Base-by-base conservation (phyloP, 2,329 filamentous ascomycete species). In the Aschersonia sp. region DNA sequence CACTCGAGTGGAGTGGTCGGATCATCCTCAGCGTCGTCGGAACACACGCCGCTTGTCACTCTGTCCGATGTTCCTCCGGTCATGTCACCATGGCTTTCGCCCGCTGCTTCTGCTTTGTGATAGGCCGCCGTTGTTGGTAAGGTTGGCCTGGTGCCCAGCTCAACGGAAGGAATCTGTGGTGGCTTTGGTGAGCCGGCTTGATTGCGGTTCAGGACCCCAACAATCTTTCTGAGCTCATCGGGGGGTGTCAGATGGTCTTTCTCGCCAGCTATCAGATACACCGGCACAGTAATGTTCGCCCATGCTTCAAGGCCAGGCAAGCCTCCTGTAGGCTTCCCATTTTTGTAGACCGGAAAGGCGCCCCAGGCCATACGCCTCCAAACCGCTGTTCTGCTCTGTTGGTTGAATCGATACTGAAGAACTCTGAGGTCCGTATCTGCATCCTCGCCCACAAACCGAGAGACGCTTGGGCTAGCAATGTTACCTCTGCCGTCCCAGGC, bases 321-420 rank as follows among this genome's bases (percentile, higher is more conserved):
- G 1, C 86, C 86, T 4, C 81, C 79, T 7, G 61, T 59, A 1
- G 77, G 63, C 30, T 70, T 61, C 1, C 73, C 76, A 6, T 70
- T 59, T 4, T 70, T 61, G 49, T 81, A 83, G 0, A 62, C 65
- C 0, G 86, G 83, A 30, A 92, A 69, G 46, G 73, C 72, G 0
- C 88, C 87, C 62, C 73, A 79, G 1, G 82, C 81, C 79, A 94
- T 88, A 40, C 87, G 79, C 54, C 85, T 78, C 75, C 86, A 95
- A 0, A 92, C 85, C 0, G 83, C 73, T 0, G 88, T 92, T 53
- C 75, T 79, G 52, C 87, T 95, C 60, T 95, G 87, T 50, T 76
- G 73, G 60, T 97, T 97, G 66, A 82, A 90, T 4, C 75, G 75
- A 49, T 83, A 63, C 60, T 90, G 86, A 37, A 87, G 69, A 48